Evolutionary conservation across 176 grass and related monocot species (phyloP).

Genomic region (Carex pumila): DNA sequence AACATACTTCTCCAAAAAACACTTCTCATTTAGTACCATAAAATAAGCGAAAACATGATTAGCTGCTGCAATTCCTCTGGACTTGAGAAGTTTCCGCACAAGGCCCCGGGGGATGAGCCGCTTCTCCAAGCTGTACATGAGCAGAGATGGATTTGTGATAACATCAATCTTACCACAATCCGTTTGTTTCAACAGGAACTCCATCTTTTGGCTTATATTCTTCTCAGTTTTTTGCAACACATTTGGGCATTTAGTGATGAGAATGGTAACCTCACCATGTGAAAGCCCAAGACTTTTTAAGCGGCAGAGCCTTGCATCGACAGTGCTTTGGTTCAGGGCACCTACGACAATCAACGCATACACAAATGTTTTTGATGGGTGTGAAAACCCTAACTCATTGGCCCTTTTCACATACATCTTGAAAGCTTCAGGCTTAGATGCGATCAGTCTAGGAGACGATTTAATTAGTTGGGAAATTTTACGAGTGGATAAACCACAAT

Average conservation of each 20-base stretch:
- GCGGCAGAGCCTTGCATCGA: too few relatives aligned
- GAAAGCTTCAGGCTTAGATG: too few relatives aligned
- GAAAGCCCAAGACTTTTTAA: too few relatives aligned
- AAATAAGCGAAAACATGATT: background rate
- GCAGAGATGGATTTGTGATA: background rate
- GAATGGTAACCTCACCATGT: background rate
- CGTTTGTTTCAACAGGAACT: conserved; percentile 25
- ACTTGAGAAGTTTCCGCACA: conserved; percentile 34
- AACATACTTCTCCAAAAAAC: conserved; percentile 25
- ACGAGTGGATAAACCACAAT: too few relatives aligned
- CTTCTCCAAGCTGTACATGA: conserved; percentile 38
- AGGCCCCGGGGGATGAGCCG: conserved; percentile 25
- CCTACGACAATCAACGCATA: too few relatives aligned
- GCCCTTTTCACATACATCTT: too few relatives aligned
- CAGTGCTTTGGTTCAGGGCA: too few relatives aligned
- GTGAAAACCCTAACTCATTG: too few relatives aligned
- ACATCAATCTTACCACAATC: conserved; percentile 8
- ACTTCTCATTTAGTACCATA: background rate
- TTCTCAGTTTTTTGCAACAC: background rate
- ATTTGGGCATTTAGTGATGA: background rate
- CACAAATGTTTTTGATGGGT: too few relatives aligned
- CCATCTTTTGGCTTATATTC: conserved; percentile 2
- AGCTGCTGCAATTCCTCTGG: conserved; percentile 8
- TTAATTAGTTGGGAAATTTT: too few relatives aligned
- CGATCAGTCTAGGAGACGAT: too few relatives aligned